Evolutionary conservation across 2,329 filamentous ascomycete species (phyloP), one percentile per base, ranked within the genome.

Genomic region (Ascochyta clinopodiicola): DNA sequence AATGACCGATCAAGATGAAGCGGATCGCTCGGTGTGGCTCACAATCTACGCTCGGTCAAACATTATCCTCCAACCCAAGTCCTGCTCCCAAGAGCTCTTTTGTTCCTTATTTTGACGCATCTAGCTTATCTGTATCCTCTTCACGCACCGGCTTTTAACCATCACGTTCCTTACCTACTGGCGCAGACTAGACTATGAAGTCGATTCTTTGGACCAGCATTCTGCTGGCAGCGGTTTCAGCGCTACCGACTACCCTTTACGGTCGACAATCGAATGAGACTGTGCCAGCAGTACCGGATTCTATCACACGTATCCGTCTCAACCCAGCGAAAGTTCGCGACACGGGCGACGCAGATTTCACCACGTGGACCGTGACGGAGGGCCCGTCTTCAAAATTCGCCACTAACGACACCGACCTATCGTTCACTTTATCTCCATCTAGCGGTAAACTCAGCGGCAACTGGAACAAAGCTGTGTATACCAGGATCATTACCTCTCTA

Each of bases 401-500:
- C 19, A 25, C 36, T 15, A 49, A 57, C 31, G 39, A 43, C n/a
- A 53, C 51, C 2, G 31, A 40, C 13, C 35, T 60, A 6, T 49
- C 52, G 2, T 57, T 57, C 9, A 40, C 21, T 8, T 43, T 57
- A 25, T 66, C 57, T 62, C 66, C 44, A n/a, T 46, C 38, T 9
- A 55, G 36, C 21, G 57, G 61, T 17, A 60, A 62, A 24, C 49
- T 71, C 13, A 54, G 53, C 13, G 69, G 69, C 10, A 67, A 62
- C 35, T 62, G 44, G 40, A 61, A 70, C 58, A 71, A 72, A 52
- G 46, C 53, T 17, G 57, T 60, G 2, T 67, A 67, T 44, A 61
- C 65, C 3, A 63, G 66, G 22, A 62, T 70, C 34, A 54, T 70
- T 7, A 53, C 60, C 8, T 71, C 64, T 1, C 51, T 72, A 13